Evolutionary conservation across 1,284 basidiomycete species (phyloP).

Genomic region (Coriolopsis trogii): DNA sequence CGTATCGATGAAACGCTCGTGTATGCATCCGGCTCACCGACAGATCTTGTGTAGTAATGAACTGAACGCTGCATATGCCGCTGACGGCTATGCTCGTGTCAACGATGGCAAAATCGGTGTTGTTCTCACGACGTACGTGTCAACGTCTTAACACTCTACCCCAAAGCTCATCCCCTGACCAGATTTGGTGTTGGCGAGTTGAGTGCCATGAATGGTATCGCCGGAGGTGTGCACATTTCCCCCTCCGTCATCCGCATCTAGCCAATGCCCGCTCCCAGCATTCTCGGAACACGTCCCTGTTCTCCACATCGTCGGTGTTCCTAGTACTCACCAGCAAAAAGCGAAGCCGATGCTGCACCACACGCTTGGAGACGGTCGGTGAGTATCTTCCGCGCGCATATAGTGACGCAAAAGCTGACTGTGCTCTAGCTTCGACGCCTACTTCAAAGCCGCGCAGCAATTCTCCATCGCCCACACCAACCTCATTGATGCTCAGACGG

Average conservation of each 20-base stretch:
- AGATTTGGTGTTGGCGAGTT: conserved; percentile 93
- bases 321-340: conserved; percentile 75
- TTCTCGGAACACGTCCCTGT: conserved; percentile 91
- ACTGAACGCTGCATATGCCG: conserved; percentile 89
- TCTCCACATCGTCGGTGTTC: conserved; percentile 89
- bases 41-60: conserved; percentile 62
- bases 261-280: conserved; percentile 42
- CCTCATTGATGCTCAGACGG: conserved; percentile 55
- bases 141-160: no score
- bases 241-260: background rate
- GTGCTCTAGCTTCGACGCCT: conserved; percentile 68
- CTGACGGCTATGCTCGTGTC: conserved; percentile 91
- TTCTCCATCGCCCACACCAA: conserved; percentile 75
- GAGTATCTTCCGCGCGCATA: conserved; percentile 8
- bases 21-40: background rate
- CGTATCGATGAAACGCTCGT: conserved; percentile 5
- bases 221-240: conserved; percentile 50
- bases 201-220: conserved; percentile 82
- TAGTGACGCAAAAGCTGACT: background rate
- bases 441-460: conserved; percentile 75
- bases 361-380: conserved; percentile 85
- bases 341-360: conserved; percentile 78
- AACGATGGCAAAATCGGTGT: conserved; percentile 76
- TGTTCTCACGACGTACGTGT: conserved; percentile 68
- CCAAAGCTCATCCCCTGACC: conserved; percentile 15